A percentile compares a stretch with the other conserved stretches of the same genome.
Evolutionary conservation across 352 stramenopile species (phyloP).

Genomic region (Pythium dissotocum): DNA sequence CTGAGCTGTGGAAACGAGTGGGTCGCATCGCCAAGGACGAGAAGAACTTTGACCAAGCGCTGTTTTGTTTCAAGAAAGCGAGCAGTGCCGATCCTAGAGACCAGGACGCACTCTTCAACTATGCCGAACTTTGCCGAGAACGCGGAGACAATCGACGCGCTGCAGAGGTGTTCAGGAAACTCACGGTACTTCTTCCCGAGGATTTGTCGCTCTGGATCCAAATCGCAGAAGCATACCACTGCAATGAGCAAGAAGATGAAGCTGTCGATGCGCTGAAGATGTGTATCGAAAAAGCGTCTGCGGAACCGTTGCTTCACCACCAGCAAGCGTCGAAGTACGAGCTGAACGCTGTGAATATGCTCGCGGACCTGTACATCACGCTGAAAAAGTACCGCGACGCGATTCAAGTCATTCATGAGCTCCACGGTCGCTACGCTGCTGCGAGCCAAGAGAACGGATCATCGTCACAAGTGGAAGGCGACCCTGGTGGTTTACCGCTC

Average conservation of each 20-base stretch:
- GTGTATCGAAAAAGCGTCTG: constrained; percentile 80
- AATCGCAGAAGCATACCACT: constrained; percentile 85
- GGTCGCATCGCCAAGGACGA: constrained; percentile 85
- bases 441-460: constrained; percentile 42
- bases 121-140: constrained; percentile 77
- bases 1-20: constrained; percentile 84
- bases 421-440: constrained; percentile 67
- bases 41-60: constrained; percentile 82
- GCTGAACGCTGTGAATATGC: constrained; percentile 88
- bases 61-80: constrained; percentile 87
- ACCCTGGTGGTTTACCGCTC: constrained; percentile 66
- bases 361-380: constrained; percentile 85
- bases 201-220: constrained; percentile 87
- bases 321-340: constrained; percentile 77
- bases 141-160: constrained; percentile 75
- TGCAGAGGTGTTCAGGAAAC: constrained; percentile 83
- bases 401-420: constrained; percentile 77
- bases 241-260: constrained; percentile 85
- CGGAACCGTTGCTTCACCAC: constrained; percentile 53
- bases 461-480: constrained; percentile 54
- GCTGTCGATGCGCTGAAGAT: constrained; percentile 82
- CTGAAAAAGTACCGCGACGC: constrained; percentile 82
- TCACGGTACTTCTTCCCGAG: constrained; percentile 64
- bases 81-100: constrained; percentile 80
- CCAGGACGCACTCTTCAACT: constrained; percentile 80